Conservation (phyloP, 148 eudicot genomes). For the Vaccinium corymbosum region DNA sequence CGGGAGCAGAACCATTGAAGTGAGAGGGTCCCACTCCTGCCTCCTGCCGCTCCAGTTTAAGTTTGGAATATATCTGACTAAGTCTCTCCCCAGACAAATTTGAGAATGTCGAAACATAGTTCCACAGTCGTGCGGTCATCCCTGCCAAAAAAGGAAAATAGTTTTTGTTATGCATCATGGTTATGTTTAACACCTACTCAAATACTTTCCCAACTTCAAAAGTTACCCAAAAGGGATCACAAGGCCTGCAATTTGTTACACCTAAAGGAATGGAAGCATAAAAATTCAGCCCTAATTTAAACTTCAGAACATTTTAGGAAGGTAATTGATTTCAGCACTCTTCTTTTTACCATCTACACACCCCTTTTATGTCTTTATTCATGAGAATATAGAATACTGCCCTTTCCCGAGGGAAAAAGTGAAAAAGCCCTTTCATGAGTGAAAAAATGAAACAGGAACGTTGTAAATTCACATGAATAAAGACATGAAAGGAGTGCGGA, state of each 20-base stretch:
- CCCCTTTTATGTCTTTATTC: background rate
- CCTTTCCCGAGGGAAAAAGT: background rate
- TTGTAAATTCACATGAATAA: too few relatives aligned
- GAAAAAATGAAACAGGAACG: too few relatives aligned
- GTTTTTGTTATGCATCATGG: background rate
- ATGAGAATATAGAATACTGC: background rate
- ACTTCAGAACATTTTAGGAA: background rate
- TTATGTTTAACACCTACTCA: background rate
- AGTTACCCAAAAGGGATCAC: background rate
- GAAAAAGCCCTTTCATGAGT: too few relatives aligned
- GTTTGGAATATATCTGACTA: conserved; percentile 82
- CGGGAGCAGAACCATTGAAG: conserved; percentile 43
- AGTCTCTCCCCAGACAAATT: conserved; percentile 86
- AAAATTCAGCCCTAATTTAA: background rate
- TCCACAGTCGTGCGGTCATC: conserved; percentile 90
- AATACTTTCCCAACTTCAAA: background rate
- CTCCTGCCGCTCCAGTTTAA: conserved; percentile 67
- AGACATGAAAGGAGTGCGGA: background rate
- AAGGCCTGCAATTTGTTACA: background rate
- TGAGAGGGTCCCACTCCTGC: conserved; percentile 80
- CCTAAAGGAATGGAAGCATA: background rate
- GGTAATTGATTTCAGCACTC: background rate
- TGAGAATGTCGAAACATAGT: conserved; percentile 84
- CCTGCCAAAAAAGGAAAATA: conserved; percentile 39
- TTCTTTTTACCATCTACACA: background rate